Conservation (phyloP, 1,139 yeast genomes). For the Pichiaceae sp. region DNA sequence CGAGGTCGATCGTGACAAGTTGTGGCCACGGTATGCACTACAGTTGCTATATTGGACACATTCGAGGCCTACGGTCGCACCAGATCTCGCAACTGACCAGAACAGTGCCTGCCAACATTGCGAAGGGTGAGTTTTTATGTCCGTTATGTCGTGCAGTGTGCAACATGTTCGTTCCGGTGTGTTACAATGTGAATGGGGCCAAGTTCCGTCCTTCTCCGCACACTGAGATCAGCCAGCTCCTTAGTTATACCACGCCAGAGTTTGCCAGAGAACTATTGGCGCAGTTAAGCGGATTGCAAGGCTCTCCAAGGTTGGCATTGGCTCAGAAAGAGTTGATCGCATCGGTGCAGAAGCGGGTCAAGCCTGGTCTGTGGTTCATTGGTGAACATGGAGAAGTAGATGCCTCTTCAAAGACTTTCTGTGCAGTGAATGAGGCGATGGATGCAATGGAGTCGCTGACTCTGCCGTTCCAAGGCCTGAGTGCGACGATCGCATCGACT, state of each 20-base stretch:
- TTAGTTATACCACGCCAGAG: background rate
- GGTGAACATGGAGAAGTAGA: slow-evolving; percentile 8
- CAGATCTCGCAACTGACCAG: slow-evolving; percentile 66
- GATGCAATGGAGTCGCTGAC: slow-evolving; percentile 15
- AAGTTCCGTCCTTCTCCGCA: slow-evolving; percentile 12
- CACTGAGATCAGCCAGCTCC: background rate
- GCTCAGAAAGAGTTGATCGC: slow-evolving; percentile 14
- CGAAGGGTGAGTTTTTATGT: slow-evolving; percentile 70
- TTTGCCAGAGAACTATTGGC: background rate
- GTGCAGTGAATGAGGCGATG: slow-evolving; percentile 17
- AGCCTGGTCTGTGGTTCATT: slow-evolving; percentile 20
- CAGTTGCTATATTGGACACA: slow-evolving; percentile 61
- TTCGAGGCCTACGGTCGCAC: slow-evolving; percentile 42
- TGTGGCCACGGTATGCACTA: slow-evolving; percentile 96
- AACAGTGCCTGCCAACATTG: slow-evolving; percentile 69
- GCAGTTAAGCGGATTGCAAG: background rate
- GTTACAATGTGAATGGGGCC: slow-evolving; percentile 34
- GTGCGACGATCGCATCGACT: slow-evolving; percentile 38
- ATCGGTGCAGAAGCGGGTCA: slow-evolving; percentile 14
- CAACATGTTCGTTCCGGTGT: slow-evolving; percentile 73
- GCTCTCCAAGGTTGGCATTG: background rate
- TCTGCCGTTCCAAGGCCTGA: slow-evolving; percentile 23
- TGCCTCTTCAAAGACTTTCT: slow-evolving; percentile 14
- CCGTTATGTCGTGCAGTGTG: slow-evolving; percentile 87
- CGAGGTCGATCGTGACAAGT: slow-evolving; percentile 56